Conservation (phyloP, 176 grass and related monocot species). For the Ensete glaucum region DNA sequence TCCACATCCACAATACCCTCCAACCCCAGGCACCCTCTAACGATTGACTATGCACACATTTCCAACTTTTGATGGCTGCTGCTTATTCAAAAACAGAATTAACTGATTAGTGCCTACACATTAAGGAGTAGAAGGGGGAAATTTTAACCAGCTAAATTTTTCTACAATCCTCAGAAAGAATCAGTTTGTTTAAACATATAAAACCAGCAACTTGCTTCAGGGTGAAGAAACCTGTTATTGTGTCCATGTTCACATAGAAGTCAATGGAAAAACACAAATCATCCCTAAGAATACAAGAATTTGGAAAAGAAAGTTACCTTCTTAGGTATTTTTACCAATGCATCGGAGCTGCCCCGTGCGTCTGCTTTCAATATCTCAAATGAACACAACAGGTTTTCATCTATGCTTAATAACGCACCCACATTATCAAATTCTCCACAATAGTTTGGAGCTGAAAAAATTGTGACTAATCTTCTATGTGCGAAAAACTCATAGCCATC, state of each 20-base stretch:
- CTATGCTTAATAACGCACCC: constrained; percentile 29
- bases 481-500: constrained; percentile 28
- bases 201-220: not conserved
- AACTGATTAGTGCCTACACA: constrained; percentile 24
- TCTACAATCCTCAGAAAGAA: not conserved
- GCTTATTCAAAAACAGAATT: constrained; percentile 16
- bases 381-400: constrained; percentile 19
- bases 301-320: constrained; percentile 30
- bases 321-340: constrained; percentile 41
- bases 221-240: not conserved
- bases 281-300: not conserved
- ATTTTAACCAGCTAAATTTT: not conserved
- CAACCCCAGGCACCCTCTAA: constrained; percentile 13
- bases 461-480: constrained; percentile 24
- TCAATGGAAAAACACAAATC: constrained; percentile 1
- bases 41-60: constrained; percentile 3
- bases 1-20: constrained; percentile 33
- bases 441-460: constrained; percentile 31
- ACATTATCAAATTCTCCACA: constrained; percentile 27
- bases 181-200: constrained; percentile 9
- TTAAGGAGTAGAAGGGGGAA: constrained; percentile 7
- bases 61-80: constrained; percentile 28
- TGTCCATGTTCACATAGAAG: not conserved
- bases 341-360: constrained; percentile 11
- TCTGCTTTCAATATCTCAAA: constrained; percentile 26